Conservation (phyloP, 768 basidiomycete genomes). For the Nidularia sp. region DNA sequence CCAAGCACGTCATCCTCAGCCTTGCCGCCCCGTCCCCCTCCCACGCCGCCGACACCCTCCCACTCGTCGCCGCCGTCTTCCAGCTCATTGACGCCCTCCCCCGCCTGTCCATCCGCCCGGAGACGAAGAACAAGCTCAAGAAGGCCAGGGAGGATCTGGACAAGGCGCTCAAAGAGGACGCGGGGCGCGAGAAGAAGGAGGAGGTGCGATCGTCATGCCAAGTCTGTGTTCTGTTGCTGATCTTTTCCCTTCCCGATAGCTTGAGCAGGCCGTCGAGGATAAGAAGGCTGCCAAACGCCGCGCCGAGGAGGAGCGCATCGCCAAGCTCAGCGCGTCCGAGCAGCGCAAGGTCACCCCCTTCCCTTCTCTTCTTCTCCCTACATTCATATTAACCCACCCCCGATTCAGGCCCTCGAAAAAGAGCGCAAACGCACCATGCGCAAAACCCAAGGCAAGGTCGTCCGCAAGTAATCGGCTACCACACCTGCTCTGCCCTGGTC, state of each 20-base stretch:
- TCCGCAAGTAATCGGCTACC: constrained; percentile 37
- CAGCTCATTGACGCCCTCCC: constrained; percentile 68
- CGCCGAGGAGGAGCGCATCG: constrained; percentile 68
- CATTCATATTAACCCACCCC: constrained; percentile 3
- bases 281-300: constrained; percentile 70
- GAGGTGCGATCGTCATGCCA: constrained; percentile 35
- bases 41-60: constrained; percentile 43
- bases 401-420: constrained; percentile 49
- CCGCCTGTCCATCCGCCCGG: constrained; percentile 65
- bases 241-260: constrained; percentile 9
- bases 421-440: constrained; percentile 70
- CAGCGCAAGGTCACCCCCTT: constrained; percentile 65
- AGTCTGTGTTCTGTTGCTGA: neutral
- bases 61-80: constrained; percentile 67
- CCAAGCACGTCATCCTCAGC: constrained; percentile 74
- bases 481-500: neutral
- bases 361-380: neutral
- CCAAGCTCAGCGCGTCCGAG: constrained; percentile 71
- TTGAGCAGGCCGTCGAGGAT: constrained; percentile 53
- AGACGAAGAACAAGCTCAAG: constrained; percentile 75
- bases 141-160: constrained; percentile 72
- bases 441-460: constrained; percentile 65
- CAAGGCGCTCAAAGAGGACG: constrained; percentile 64
- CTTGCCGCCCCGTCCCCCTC: constrained; percentile 51
- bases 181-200: constrained; percentile 63